Conservation (phyloP, 306 rosid genomes). For the Hippophae tibetana region DNA sequence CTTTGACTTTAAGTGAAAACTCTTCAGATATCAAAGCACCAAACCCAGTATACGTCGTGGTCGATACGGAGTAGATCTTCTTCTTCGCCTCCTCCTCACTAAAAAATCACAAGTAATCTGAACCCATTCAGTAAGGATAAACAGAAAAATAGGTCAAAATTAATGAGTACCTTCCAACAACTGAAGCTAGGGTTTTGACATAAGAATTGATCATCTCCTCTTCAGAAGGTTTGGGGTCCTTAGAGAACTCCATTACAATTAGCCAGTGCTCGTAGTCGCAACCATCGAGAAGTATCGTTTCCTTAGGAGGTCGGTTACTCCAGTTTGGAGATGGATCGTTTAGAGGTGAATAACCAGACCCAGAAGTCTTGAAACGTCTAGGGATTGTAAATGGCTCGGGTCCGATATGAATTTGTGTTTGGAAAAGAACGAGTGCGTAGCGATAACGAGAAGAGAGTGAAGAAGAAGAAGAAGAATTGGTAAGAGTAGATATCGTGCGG, state of each 20-base stretch:
- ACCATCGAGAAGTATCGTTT: constrained; percentile 81
- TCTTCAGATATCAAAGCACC: constrained; percentile 89
- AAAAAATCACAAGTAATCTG: constrained; percentile 3
- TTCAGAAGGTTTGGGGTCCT: constrained; percentile 62
- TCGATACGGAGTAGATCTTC: constrained; percentile 86
- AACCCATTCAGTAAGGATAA: not conserved
- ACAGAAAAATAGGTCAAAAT: not conserved
- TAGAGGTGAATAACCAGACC: constrained; percentile 69
- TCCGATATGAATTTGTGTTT: constrained; percentile 24
- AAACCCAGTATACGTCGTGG: constrained; percentile 61
- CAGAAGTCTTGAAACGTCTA: constrained; percentile 43
- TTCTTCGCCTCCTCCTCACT: constrained; percentile 89
- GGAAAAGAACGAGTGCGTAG: constrained; percentile 29
- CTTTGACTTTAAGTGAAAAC: constrained; percentile 72
- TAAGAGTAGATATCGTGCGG: constrained; percentile 22
- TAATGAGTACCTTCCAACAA: constrained; percentile 57
- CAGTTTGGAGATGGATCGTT: constrained; percentile 80
- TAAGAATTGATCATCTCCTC: constrained; percentile 67
- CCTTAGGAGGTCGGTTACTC: constrained; percentile 91
- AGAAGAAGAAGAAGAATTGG: constrained; percentile 8
- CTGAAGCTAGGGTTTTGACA: constrained; percentile 66
- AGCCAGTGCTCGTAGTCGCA: constrained; percentile 98
- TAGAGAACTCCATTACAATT: constrained; percentile 65
- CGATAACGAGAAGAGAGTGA: constrained; percentile 33
- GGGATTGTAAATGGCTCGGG: constrained; percentile 18